phyloP scores from a whole-genome alignment of 352 stramenopile species.

The Phytophthora sp. region DNA sequence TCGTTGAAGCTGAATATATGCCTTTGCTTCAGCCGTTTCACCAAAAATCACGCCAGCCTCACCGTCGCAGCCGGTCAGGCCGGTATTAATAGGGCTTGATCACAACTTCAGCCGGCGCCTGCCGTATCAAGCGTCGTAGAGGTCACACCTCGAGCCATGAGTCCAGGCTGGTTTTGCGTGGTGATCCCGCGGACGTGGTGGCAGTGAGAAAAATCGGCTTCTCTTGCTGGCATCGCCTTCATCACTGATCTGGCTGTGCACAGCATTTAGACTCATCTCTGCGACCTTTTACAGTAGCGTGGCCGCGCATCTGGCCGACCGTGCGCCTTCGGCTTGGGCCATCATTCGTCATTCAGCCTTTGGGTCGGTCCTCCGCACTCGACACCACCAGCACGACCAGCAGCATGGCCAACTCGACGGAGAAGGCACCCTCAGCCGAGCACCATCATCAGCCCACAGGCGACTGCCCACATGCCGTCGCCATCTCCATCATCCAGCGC shows the following conservation, averaged over 20 bases:
- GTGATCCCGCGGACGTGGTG: not conserved
- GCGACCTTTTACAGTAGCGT: conserved; percentile 25
- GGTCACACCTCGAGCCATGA: conserved; percentile 1
- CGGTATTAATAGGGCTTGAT: not conserved
- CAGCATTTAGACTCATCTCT: conserved; percentile 4
- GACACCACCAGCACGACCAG: not conserved
- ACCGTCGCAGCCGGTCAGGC: conserved; percentile 21
- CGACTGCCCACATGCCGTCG: conserved; percentile 38
- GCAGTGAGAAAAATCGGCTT: conserved; percentile 20
- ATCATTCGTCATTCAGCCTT: conserved; percentile 29
- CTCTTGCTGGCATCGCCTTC: not conserved
- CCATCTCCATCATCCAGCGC: conserved; percentile 57
- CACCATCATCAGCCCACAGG: conserved; percentile 23
- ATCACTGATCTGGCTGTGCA: conserved; percentile 20
- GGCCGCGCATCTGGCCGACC: not conserved
- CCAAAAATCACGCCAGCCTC: conserved; percentile 26
- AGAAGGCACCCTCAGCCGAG: conserved; percentile 17
- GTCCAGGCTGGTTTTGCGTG: not conserved
- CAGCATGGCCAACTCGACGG: conserved; percentile 26
- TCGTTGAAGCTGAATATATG: conserved; percentile 24
- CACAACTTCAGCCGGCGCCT: not conserved
- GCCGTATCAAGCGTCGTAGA: not conserved
- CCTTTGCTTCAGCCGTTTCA: conserved; percentile 21
- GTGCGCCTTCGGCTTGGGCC: too few species aligned
- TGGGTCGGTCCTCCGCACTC: conserved; percentile 11